Evolutionary conservation across 78 protist species (phyloP).

Genomic region (Thecamonas trahens): DNA sequence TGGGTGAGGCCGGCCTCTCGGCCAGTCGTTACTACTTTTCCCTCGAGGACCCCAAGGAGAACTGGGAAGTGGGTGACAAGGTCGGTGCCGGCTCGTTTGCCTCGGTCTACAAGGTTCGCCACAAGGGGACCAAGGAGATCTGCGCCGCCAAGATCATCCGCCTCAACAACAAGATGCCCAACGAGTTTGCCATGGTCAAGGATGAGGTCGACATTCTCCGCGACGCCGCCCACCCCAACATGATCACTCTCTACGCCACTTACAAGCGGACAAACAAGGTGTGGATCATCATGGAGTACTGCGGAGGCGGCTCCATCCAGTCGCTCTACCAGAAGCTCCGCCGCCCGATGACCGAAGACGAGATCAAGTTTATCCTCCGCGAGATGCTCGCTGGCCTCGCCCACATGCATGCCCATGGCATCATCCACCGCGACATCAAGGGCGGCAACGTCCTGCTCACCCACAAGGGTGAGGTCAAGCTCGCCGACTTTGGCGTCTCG

Average conservation of each 20-base stretch:
- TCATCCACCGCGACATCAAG: slow-evolving; percentile 47
- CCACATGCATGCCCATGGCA: neutral
- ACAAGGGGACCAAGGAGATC: neutral
- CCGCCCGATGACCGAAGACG: too few relatives aligned
- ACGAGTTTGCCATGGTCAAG: neutral
- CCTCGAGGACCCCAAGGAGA: neutral
- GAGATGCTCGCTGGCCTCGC: neutral
- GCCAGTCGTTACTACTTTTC: too few relatives aligned
- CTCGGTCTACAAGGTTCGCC: slow-evolving; percentile 7
- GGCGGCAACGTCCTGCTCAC: slow-evolving; percentile 41
- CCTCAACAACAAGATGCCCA: neutral
- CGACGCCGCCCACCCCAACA: neutral
- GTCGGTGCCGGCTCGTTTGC: slow-evolving; percentile 20
- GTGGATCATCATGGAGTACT: neutral
- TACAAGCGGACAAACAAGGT: neutral
- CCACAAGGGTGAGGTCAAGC: slow-evolving; percentile 16
- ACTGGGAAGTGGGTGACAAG: neutral
- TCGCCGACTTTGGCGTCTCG: slow-evolving; percentile 31
- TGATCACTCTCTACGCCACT: neutral
- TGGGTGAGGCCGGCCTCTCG: too few relatives aligned
- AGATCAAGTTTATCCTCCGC: too few relatives aligned
- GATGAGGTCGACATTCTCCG: slow-evolving; percentile 2
- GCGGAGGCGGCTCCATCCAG: neutral
- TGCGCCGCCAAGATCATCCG: slow-evolving; percentile 11
- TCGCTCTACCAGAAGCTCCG: neutral